These are phyloP conservation scores for Thermothielavioides terrestris DNA, from an alignment of 495 filamentous ascomycete species.

Conservation along the genomic window DNA sequence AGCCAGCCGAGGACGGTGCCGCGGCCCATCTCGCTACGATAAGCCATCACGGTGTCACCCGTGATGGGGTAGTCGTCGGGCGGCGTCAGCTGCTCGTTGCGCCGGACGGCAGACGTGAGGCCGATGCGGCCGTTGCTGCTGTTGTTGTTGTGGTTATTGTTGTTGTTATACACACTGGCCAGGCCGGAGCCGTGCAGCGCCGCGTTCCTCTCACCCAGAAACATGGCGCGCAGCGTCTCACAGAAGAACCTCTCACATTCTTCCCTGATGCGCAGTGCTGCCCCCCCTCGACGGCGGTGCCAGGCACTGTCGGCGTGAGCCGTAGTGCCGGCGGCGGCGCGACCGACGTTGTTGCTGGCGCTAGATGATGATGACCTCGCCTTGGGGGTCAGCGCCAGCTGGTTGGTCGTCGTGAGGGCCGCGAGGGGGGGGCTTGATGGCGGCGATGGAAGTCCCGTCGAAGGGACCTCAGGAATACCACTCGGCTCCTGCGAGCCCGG, in stretches of 20 bases:
- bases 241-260: constrained; percentile 99
- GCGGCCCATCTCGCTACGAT: not conserved
- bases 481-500: constrained; percentile 65
- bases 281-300: constrained; percentile 64
- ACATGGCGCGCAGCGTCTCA: constrained; percentile 80
- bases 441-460: constrained; percentile 62
- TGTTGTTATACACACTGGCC: constrained; percentile 52
- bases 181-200: constrained; percentile 63
- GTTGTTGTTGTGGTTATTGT: constrained; percentile 26
- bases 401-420: constrained; percentile 51
- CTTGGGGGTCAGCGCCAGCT: constrained; percentile 50
- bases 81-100: constrained; percentile 31
- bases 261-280: constrained; percentile 89
- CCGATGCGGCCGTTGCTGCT: constrained; percentile 3
- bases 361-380: constrained; percentile 29
- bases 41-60: constrained; percentile 14
- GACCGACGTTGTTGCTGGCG: constrained; percentile 19
- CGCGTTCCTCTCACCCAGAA: constrained; percentile 86
- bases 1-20: constrained; percentile 44
- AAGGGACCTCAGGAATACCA: constrained; percentile 97
- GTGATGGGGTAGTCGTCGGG: constrained; percentile 31
- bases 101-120: constrained; percentile 14
- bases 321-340: constrained; percentile 7
- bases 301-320: constrained; percentile 27
- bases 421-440: constrained; percentile 77